These are phyloP conservation scores for Isabelozyma rhagii DNA, from an alignment of 805 yeast species.

Conservation along the genomic window DNA sequence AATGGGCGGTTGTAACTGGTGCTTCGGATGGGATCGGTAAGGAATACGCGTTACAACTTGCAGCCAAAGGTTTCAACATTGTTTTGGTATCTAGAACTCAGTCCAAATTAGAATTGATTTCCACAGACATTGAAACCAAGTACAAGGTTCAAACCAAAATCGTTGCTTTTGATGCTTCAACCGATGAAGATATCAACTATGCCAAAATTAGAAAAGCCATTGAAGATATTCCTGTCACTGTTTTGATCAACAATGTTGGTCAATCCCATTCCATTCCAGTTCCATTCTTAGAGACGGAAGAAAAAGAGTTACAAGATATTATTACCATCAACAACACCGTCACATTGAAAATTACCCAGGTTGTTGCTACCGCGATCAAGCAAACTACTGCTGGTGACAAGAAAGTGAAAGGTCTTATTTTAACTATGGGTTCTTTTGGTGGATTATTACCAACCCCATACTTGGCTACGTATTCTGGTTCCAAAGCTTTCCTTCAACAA, in stretches of 20 bases:
- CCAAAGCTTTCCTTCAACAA: conserved; percentile 89
- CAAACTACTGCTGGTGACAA: conserved; percentile 45
- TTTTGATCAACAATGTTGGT: conserved; percentile 90
- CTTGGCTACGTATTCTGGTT: conserved; percentile 92
- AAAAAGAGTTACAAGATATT: conserved; percentile 71
- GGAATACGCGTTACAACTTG: conserved; percentile 84
- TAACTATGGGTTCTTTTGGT: conserved; percentile 97
- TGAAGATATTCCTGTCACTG: conserved; percentile 57
- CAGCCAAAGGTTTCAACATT: conserved; percentile 77
- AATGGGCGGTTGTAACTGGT: conserved; percentile 96
- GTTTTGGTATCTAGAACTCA: conserved; percentile 82
- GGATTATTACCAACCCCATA: conserved; percentile 91
- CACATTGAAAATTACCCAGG: conserved; percentile 78
- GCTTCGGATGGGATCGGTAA: conserved; percentile 98
- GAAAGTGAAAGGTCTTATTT: conserved; percentile 64
- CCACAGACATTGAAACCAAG: conserved; percentile 58
- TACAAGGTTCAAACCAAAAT: conserved; percentile 60
- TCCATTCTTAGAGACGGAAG: conserved; percentile 79
- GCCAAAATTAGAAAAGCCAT: conserved; percentile 44
- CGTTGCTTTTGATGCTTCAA: conserved; percentile 76
- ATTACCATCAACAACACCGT: conserved; percentile 82
- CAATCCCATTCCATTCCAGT: conserved; percentile 94
- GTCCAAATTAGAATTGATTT: conserved; percentile 65
- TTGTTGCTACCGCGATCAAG: conserved; percentile 69
- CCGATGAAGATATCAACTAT: conserved; percentile 59